Conservation (phyloP, 1,139 yeast species). For the Eremothecium coryli region DNA sequence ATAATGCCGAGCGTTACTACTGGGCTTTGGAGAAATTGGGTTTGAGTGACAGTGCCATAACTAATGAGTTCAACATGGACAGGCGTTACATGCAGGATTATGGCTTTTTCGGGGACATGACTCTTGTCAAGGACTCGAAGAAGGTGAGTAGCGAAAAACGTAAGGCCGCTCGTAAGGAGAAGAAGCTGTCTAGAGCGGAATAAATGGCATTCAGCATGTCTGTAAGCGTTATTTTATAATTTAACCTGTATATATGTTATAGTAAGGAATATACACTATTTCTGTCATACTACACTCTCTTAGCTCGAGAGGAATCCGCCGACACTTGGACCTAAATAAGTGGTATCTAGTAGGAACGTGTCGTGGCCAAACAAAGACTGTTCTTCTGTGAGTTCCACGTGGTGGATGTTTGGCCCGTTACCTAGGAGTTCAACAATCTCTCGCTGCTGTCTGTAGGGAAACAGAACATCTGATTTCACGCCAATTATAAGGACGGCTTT, state of each 20-base stretch:
- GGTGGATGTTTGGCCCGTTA: conserved; percentile 39
- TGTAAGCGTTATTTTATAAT: conserved; percentile 7
- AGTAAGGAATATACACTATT: too few species aligned
- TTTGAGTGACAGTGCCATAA: conserved; percentile 68
- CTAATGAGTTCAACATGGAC: conserved; percentile 75
- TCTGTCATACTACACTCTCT: too few species aligned
- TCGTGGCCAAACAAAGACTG: conserved; percentile 83
- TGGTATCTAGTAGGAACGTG: conserved; percentile 70
- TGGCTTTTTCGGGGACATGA: conserved; percentile 64
- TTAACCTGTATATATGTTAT: too few species aligned
- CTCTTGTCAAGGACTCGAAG: conserved; percentile 38
- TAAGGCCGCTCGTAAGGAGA: conserved; percentile 37
- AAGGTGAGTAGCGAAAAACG: conserved; percentile 36
- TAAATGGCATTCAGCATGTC: too few species aligned
- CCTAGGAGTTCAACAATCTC: conserved; percentile 61
- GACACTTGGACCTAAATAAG: conserved; percentile 73
- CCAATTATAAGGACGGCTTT: conserved; percentile 73
- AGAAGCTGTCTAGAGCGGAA: conserved; percentile 25
- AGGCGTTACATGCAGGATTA: conserved; percentile 77
- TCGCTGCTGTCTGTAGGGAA: conserved; percentile 91
- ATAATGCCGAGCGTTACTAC: conserved; percentile 71
- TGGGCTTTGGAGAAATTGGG: conserved; percentile 85
- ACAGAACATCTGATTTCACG: conserved; percentile 81
- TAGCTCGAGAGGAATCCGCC: conserved; percentile 51
- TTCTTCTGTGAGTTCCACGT: conserved; percentile 67